Base-by-base conservation (phyloP, 2,329 filamentous ascomycete species). In the Aspergillus sp. region DNA sequence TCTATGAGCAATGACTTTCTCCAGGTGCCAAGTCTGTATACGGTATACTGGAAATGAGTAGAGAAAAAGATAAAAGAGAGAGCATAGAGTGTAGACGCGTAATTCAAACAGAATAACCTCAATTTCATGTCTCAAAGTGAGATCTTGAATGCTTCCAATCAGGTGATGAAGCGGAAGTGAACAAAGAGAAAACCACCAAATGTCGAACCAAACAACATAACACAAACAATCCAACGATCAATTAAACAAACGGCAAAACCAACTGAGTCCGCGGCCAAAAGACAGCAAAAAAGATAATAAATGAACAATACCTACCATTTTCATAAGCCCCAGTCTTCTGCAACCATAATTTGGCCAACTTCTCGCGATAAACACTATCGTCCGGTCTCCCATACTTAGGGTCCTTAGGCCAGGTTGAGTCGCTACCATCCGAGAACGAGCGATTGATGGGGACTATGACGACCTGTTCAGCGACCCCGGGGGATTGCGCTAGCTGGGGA, bases 261-360 rank as follows among this genome's bases (percentile, higher is more conserved):
- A 14, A n/a, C 53, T 31, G 24, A 52, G 20, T 49, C 56, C 52
- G 47, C 32, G 58, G 22, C 49, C 7, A 14, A 51, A 42, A n/a
- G 50, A 50, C 32, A 22, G 51, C 55, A 6, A 18, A 58, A 58
- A 52, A 29, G 42, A 12, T 55, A 51, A 11, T 55, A 55, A 6
- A 57, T 22, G 22, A 55, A 20, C 49, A 42, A 29, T 47, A 68
- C 73, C 65, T 61, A 78, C 78, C 76, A 63, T 63, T 50, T 59
- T 71, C 67, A 52, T 63, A 73, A 29, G 80, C 72, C 1, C 77
- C 77, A 11, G 72, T 72, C 24, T 76, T 67, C 51, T 78, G 64
- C 69, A 84, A 76, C 83, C 83, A 85, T 51, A 75, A 69, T 11
- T 67, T 70, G 0, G 74, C 84, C 7, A 85, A 67, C 54, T 80